phyloP scores from a whole-genome alignment of 768 basidiomycete species.

The Tulasnella sp. region DNA sequence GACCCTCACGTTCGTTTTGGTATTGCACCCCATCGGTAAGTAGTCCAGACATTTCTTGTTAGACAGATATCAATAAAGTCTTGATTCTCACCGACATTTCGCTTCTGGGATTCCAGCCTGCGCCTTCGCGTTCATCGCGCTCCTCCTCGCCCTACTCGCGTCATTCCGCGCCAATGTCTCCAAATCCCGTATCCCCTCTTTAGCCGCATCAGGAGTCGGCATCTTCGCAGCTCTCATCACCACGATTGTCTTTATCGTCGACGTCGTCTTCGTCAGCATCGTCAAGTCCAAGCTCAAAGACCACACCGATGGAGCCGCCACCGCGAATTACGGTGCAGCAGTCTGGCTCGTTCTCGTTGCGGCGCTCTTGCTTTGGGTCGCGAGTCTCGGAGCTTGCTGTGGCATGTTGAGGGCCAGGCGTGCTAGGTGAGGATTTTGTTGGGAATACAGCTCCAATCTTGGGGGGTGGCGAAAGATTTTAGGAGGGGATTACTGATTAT shows the following conservation, averaged over 20 bases:
- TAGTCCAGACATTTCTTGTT: background rate
- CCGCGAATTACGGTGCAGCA: constrained; percentile 42
- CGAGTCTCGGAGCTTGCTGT: constrained; percentile 35
- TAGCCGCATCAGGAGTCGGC: constrained; percentile 40
- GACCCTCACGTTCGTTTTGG: constrained; percentile 47
- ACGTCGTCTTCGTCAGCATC: constrained; percentile 48
- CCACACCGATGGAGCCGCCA: constrained; percentile 42
- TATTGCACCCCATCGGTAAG: constrained; percentile 54
- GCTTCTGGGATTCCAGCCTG: constrained; percentile 39
- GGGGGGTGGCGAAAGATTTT: background rate
- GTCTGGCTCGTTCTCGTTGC: constrained; percentile 57
- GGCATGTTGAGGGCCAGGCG: constrained; percentile 10
- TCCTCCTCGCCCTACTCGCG: constrained; percentile 45
- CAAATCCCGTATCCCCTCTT: constrained; percentile 36
- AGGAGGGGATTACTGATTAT: background rate
- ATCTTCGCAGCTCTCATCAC: constrained; percentile 44
- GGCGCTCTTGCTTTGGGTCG: constrained; percentile 47
- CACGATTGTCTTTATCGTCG: constrained; percentile 52
- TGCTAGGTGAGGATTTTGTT: background rate
- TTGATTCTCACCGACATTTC: background rate
- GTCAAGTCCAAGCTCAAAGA: constrained; percentile 44
- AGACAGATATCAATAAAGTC: background rate
- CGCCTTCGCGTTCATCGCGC: constrained; percentile 49
- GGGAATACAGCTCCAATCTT: background rate
- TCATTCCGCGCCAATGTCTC: constrained; percentile 41